phyloP scores from a whole-genome alignment of 805 yeast species.

The Komagataella populi region DNA sequence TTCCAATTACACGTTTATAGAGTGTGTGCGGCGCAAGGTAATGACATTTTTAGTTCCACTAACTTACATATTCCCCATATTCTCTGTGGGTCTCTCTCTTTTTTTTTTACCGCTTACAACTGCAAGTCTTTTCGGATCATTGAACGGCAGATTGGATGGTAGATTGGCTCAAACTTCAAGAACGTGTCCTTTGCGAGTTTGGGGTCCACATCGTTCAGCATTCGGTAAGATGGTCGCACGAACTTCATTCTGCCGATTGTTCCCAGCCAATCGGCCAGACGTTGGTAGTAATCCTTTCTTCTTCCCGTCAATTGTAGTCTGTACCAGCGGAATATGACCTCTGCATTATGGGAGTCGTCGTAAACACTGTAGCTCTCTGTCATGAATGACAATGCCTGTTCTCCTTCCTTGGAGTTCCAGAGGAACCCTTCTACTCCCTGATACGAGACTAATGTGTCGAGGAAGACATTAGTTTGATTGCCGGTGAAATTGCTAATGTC shows the following conservation, averaged over 20 bases:
- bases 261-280: constrained; percentile 73
- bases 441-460: constrained; percentile 48
- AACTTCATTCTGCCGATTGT: constrained; percentile 92
- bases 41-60: neutral
- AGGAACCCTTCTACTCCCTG: constrained; percentile 28
- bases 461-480: constrained; percentile 67
- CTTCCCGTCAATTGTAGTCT: constrained; percentile 48
- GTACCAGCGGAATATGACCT: constrained; percentile 69
- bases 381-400: constrained; percentile 19
- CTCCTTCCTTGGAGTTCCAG: constrained; percentile 19
- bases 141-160: constrained; percentile 77
- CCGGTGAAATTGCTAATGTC: constrained; percentile 54
- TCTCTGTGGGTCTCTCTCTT: neutral
- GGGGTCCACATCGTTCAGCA: constrained; percentile 51
- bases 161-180: constrained; percentile 37
- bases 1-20: neutral
- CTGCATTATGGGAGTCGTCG: constrained; percentile 54
- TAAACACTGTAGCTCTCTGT: constrained; percentile 23
- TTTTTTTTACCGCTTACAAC: constrained; percentile 8
- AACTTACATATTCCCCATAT: neutral
- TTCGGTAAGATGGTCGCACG: constrained; percentile 73
- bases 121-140: constrained; percentile 79
- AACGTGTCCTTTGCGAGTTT: constrained; percentile 56
- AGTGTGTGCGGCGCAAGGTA: neutral
- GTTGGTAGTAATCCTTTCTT: constrained; percentile 28